Evolutionary conservation across 176 grass and related monocot species (phyloP).

Genomic region (Juncus effusus): DNA sequence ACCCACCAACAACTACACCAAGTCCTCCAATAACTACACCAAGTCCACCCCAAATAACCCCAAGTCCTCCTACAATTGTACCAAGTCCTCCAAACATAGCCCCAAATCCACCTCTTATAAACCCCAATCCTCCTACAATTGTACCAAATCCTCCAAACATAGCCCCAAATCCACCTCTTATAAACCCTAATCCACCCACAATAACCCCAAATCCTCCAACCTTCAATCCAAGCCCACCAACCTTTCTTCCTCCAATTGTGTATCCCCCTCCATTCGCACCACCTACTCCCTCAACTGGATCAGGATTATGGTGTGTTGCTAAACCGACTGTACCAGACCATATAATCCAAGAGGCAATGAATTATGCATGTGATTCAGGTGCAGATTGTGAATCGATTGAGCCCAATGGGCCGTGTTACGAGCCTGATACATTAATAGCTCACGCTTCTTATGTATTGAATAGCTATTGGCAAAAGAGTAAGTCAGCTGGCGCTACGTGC

Average conservation of each 20-base stretch:
- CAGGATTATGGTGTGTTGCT: constrained; percentile 60
- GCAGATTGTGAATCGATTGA: constrained; percentile 68
- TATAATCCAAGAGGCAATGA: constrained; percentile 81
- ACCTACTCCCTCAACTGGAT: constrained; percentile 12
- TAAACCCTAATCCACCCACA: not conserved
- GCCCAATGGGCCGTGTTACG: constrained; percentile 47
- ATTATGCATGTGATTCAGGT: constrained; percentile 72
- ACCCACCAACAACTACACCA: constrained; percentile 10
- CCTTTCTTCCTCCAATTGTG: constrained; percentile 66
- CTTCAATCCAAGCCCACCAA: constrained; percentile 32
- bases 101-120: constrained; percentile 19
- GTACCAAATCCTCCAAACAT: constrained; percentile 15
- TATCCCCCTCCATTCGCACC: constrained; percentile 43
- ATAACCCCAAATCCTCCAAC: constrained; percentile 33
- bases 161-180: constrained; percentile 26
- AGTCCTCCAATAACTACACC: constrained; percentile 25
- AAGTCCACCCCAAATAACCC: constrained; percentile 14
- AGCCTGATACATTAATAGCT: constrained; percentile 56
- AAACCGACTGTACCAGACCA: constrained; percentile 68
- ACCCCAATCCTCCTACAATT: constrained; percentile 24
- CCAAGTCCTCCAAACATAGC: constrained; percentile 8
- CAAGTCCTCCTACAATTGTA: constrained; percentile 19
- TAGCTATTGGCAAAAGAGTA: constrained; percentile 77
- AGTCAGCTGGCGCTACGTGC: constrained; percentile 71
- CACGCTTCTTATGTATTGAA: constrained; percentile 95